Conservation (phyloP, 2,329 filamentous ascomycete species). For the Emydomyces testavorans region DNA sequence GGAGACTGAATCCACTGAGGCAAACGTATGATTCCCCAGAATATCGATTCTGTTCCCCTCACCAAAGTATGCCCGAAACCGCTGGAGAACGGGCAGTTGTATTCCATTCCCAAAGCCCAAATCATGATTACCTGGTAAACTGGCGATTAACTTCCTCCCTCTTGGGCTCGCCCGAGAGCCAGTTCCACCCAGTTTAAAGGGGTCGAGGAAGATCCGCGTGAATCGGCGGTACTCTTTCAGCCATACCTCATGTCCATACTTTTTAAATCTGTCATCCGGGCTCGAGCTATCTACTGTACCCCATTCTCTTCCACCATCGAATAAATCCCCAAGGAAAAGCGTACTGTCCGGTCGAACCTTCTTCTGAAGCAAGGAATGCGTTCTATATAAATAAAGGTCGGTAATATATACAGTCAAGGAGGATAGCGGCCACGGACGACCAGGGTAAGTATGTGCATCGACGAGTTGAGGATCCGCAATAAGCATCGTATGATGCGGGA, state of each 20-base stretch:
- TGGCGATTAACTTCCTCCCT: slow-evolving; percentile 68
- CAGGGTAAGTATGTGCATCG: slow-evolving; percentile 89
- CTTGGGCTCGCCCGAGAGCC: slow-evolving; percentile 48
- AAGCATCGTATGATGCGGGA: slow-evolving; percentile 72
- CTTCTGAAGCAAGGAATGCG: slow-evolving; percentile 66
- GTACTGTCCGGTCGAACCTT: slow-evolving; percentile 72
- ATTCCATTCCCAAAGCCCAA: slow-evolving; percentile 81
- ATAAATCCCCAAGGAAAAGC: slow-evolving; percentile 85
- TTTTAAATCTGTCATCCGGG: slow-evolving; percentile 57
- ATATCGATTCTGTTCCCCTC: slow-evolving; percentile 84
- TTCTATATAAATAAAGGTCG: slow-evolving; percentile 78
- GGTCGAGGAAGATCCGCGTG: slow-evolving; percentile 67
- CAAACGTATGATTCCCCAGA: slow-evolving; percentile 87
- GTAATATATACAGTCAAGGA: slow-evolving; percentile 59
- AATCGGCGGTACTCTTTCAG: slow-evolving; percentile 76
- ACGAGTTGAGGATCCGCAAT: slow-evolving; percentile 86
- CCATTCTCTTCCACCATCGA: slow-evolving; percentile 95
- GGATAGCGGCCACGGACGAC: slow-evolving; percentile 62
- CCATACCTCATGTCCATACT: slow-evolving; percentile 77
- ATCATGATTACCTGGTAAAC: slow-evolving; percentile 89
- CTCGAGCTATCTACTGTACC: slow-evolving; percentile 52
- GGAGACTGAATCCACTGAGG: slow-evolving; percentile 81
- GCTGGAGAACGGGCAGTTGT: slow-evolving; percentile 63
- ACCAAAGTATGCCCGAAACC: slow-evolving; percentile 83
- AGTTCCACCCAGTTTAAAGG: slow-evolving; percentile 50